Base-by-base conservation (phyloP, 2,329 filamentous ascomycete genomes). In the Neoascochyta sp. region DNA sequence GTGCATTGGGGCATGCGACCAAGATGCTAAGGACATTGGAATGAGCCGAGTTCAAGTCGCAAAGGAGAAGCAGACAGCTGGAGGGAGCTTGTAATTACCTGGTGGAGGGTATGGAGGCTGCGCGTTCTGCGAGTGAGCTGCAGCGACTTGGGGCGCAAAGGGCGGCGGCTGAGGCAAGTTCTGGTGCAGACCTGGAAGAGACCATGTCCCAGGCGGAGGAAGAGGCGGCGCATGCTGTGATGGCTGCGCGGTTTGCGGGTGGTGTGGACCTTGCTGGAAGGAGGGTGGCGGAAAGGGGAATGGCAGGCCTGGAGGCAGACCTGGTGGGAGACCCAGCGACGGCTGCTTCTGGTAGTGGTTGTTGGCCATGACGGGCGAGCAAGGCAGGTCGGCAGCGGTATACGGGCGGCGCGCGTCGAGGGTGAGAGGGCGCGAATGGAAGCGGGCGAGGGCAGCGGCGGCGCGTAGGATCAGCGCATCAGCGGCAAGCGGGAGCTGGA, bases 281-380 rank as follows among this genome's bases (percentile, higher is more conserved):
- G n/a, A n/a, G n/a, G n/a, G n/a, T 20, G 7, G 35, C 7, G 35
- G 44, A 7, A 38, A 45, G 9, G 47, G 43, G 17, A 40, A 46
- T 9, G 40, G 40, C 26, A 55, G 50, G n/a, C n/a, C n/a, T n/a
- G n/a, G n/a, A 30, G 50, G 46, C 24, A 51, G 47, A 19, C 29
- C 34, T 12, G 34, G 34, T 29, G 47, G 44, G 33, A 47, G 28
- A 36, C 50, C 44, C 30, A 47, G 51, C 10, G 38, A 43, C 9
- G 50, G 52, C 31, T 50, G 54, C n/a, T n/a, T 7, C 28, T 47
- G 36, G 21, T 51, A 48, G 39, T 57, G 50, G 45, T 49, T 36
- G 33, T 50, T 54, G 10, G 54, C 54, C 57, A 60, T 60, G 16
- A 17, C 34, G 37, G 32, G 29, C n/a, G n/a, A n/a, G n/a, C n/a